Evolutionary conservation across 1,284 basidiomycete species (phyloP).

Genomic region (Ganoderma lucidum): DNA sequence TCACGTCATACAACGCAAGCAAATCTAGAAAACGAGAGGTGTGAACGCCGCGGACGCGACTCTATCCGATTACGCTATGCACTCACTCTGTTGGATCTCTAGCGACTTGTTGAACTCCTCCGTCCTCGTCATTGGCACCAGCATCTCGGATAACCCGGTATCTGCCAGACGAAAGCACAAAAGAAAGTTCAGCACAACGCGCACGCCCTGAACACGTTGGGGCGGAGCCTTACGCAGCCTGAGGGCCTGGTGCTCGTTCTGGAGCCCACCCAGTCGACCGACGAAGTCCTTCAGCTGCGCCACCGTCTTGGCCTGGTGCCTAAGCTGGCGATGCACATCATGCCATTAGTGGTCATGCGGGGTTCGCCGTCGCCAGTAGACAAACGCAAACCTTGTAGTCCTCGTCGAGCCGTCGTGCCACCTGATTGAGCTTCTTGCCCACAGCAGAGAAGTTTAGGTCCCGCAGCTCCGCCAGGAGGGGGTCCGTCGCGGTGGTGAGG

Average conservation of each 20-base stretch:
- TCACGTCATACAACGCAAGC: slow-evolving; percentile 87
- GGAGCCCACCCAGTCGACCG: slow-evolving; percentile 90
- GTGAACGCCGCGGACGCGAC: neutral
- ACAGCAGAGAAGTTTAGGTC: slow-evolving; percentile 97
- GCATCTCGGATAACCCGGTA: slow-evolving; percentile 91
- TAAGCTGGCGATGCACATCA: slow-evolving; percentile 51
- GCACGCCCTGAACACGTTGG: slow-evolving; percentile 14
- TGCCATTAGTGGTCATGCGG: slow-evolving; percentile 29
- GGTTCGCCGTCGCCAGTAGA: neutral
- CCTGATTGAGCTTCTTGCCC: slow-evolving; percentile 82
- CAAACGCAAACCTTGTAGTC: slow-evolving; percentile 79
- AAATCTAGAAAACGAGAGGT: slow-evolving; percentile 65
- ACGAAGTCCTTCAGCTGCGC: slow-evolving; percentile 96
- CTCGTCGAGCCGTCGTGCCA: slow-evolving; percentile 88
- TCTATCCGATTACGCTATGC: neutral
- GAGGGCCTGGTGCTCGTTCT: slow-evolving; percentile 90
- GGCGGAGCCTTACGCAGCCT: slow-evolving; percentile 74
- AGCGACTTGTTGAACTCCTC: slow-evolving; percentile 92
- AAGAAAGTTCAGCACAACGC: slow-evolving; percentile 9
- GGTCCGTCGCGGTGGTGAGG: slow-evolving; percentile 79
- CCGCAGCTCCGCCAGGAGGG: slow-evolving; percentile 85
- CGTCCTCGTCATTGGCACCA: slow-evolving; percentile 86
- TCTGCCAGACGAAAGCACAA: slow-evolving; percentile 58
- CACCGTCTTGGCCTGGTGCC: slow-evolving; percentile 89
- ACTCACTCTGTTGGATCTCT: slow-evolving; percentile 94